Evolutionary conservation across 768 basidiomycete genomes (phyloP), one percentile per base, ranked within the genome.

Genomic region (Exidia glandulosa): DNA sequence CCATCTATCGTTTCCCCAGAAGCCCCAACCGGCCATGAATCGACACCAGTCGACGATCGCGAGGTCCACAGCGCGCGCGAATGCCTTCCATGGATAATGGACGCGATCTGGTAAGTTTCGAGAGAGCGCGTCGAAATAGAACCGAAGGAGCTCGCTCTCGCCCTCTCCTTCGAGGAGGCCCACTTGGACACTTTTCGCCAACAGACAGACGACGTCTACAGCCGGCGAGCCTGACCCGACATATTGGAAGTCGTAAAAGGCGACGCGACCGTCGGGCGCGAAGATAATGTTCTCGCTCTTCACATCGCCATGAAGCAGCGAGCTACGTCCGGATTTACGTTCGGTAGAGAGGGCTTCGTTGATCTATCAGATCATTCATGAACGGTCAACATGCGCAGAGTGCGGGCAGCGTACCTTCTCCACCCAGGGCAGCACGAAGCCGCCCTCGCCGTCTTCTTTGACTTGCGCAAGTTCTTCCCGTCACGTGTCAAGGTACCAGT

Each of bases 11-110:
- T 60, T 60, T 23, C 59, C 59, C 59, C 59, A 60, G 34, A 56
- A 56, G 3, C 59, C 59, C 59, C 59, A 60, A n/a, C 59, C 59
- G 10, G 59, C 59, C 59, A 60, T 60, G 25, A 60, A 60, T 19
- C 59, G n/a, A n/a, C 29, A 60, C 59, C 59, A 60, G 25, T 60
- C 59, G 10, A 60, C 59, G 12, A 60, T 33, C 2, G 59, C 59
- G 2, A 60, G 50, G 16, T 60, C 59, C 59, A n/a, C n/a, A 9
- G 56, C 54, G 12, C 32, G 33, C 54, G n/a, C n/a, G n/a, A n/a
- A n/a, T n/a, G n/a, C n/a, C n/a, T 55, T 32, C 5, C 32, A 56
- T 4, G 32, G 2, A 30, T 60, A 60, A 32, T 7, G 6, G 37
- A 37, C 25, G 19, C 14, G 13, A 3, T 25, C 48, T 9, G 23